Conservation (phyloP, 164 flowering plant genomes). For the Kalanchoe fedtschenkoi region DNA sequence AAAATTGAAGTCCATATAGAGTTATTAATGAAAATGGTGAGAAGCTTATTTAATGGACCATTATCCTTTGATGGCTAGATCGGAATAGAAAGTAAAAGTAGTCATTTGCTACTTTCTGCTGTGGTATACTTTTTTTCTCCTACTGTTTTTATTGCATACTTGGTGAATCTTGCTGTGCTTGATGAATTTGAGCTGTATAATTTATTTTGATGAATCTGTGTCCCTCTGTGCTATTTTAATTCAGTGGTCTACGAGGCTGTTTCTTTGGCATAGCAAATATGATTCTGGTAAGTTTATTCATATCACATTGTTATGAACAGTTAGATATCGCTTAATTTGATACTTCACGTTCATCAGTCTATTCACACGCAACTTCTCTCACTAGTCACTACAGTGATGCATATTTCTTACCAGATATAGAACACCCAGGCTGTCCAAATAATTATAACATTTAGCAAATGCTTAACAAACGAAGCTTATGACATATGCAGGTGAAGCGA, state of each 20-base stretch:
- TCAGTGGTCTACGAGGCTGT: constrained; percentile 85
- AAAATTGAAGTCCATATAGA: background rate
- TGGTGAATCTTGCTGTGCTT: background rate
- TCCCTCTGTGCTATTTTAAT: constrained; percentile 21
- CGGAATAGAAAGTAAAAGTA: background rate
- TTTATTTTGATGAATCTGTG: constrained; percentile 12
- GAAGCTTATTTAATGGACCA: background rate
- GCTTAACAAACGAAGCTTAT: background rate
- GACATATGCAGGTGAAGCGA: constrained; percentile 62
- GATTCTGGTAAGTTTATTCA: constrained; percentile 64
- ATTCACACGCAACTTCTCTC: background rate
- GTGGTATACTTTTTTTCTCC: background rate
- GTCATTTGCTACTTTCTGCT: background rate
- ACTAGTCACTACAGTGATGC: background rate
- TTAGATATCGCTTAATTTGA: background rate
- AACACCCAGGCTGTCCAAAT: background rate
- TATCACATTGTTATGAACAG: background rate
- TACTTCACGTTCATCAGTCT: background rate
- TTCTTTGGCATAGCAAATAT: constrained; percentile 86
- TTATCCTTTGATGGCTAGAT: background rate
- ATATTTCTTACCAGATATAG: background rate
- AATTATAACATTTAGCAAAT: background rate
- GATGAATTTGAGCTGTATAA: constrained; percentile 6
- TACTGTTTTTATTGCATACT: background rate
- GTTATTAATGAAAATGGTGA: background rate